Evolutionary conservation across 495 filamentous ascomycete genomes (phyloP).

Genomic region (Podospora pseudocomata): DNA sequence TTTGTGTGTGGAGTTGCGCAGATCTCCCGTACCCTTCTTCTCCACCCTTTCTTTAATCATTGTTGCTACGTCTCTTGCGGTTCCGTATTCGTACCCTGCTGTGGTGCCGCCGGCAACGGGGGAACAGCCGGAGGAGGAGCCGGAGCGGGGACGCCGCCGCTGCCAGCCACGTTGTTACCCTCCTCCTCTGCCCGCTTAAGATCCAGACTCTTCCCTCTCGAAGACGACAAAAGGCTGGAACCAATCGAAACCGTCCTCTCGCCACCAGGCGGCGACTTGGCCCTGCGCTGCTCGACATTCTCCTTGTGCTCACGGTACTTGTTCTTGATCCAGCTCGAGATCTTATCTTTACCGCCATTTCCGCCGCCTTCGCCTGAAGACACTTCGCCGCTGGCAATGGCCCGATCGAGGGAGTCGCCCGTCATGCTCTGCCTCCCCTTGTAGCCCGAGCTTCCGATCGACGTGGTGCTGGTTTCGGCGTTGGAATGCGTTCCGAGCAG

Average conservation of each 20-base stretch:
- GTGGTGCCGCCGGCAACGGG: not conserved
- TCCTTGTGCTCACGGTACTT: slow-evolving; percentile 79
- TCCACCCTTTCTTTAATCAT: not conserved
- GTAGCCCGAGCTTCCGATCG: slow-evolving; percentile 56
- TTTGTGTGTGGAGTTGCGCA: not conserved
- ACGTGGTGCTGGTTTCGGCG: slow-evolving; percentile 66
- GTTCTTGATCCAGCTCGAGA: slow-evolving; percentile 78
- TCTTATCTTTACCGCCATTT: slow-evolving; percentile 57
- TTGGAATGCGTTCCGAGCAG: slow-evolving; percentile 56
- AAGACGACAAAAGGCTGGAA: slow-evolving; percentile 24
- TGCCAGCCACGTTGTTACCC: slow-evolving; percentile 20
- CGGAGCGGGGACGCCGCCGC: slow-evolving; percentile 7
- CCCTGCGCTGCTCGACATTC: slow-evolving; percentile 54
- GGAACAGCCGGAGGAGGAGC: not conserved
- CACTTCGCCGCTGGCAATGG: slow-evolving; percentile 33
- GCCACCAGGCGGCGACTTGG: slow-evolving; percentile 43
- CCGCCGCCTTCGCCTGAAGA: slow-evolving; percentile 39
- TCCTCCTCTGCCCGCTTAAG: slow-evolving; percentile 36
- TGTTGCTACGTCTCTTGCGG: not conserved
- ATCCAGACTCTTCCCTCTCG: slow-evolving; percentile 44
- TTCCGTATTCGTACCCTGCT: not conserved
- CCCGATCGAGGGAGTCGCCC: slow-evolving; percentile 50
- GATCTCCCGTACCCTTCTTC: not conserved
- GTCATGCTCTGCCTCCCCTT: slow-evolving; percentile 53
- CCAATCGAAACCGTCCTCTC: slow-evolving; percentile 28